Evolutionary conservation across 2,329 filamentous ascomycete genomes (phyloP), one percentile per base, ranked within the genome.

Genomic region (Ploettnerulaceae sp.): DNA sequence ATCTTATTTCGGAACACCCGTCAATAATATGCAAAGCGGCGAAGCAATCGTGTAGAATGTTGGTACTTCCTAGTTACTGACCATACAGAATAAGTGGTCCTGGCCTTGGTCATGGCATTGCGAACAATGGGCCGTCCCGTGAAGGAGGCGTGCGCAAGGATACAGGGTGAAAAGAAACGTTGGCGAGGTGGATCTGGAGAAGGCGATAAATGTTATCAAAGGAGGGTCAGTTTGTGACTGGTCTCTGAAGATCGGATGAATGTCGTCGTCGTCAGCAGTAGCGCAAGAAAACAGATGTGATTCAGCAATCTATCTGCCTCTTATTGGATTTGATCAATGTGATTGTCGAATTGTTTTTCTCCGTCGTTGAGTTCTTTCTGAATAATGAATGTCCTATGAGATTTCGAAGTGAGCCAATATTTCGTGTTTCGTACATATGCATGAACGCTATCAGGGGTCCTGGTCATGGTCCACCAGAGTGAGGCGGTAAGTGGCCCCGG

Each of bases 121-220:
- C 44, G 33, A 40, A 44, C 46, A 41, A 49, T 46, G 49, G 46
- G 24, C 49, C 49, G 36, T 49, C 32, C 47, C 44, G 37, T 35
- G 33, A 12, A 40, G 20, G 12, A 12, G 15, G 39, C 28, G 14
- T n/a, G 28, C 12, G 12, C 18, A 29, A 42, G n/a, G 29, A 34
- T n/a, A 20, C 32, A 29, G 39, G 28, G 18, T 32, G 39, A 17
- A 18, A 34, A 34, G 29, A 32, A 22, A 37, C 15, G 37, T 26
- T 48, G 32, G 17, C 9, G 26, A 42, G 7, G 38, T 7, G 26
- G 18, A 28, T 33, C n/a, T 22, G n/a, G 29, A n/a, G 38, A 21
- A 25, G 26, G 15, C 31, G n/a, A n/a, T n/a, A n/a, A 21, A 21
- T 22, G 36, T 14, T 37, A 7, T 12, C 20, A 12, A 21, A 20